Base-by-base conservation (phyloP, 2,329 filamentous ascomycete species). In the Ramichloridium luteum region DNA sequence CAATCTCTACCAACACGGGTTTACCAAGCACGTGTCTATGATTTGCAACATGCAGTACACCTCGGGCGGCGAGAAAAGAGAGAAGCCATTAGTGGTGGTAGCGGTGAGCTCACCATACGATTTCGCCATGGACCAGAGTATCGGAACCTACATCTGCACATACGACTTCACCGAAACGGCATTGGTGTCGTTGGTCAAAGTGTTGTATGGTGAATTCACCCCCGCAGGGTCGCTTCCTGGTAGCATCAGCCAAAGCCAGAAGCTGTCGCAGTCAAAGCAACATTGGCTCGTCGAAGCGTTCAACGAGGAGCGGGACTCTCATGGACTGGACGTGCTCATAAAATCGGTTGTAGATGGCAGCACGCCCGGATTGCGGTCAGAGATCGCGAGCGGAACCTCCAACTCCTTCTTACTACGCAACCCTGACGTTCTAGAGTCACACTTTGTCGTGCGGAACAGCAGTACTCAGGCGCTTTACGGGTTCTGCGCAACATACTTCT, bases 161-260 rank as follows among this genome's bases (percentile, higher is more conserved):
- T 94, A 92, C 55, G 86, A 94, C 59, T 94, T 93, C 49, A 94
- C 88, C 1, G 88, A 94, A 47, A 88, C 81, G 5, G 85, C 88
- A 12, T 73, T 94, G 61, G 77, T 80, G 38, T 82, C 85, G 1
- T 62, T 93, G 4, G 83, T 92, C 12, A 77, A 83, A 36, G 80
- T 83, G 1, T 61, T 94, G 0, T 88, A 88, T 46, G 86, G 86
- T 6, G 82, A 92, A 38, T 55, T 75, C 15, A 59, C 60, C 2
- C 66, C 72, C 0, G 63, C 62, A 5, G 73, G 72, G 10, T 59
- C 62, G 6, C 50, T 76, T 6, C 72, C 73, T 1, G 72, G 86
- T 1, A 88, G 83, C 0, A 70, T 93, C 42, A 76, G 81, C 35
- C 88, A 88, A 57, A 92, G 78, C 52, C 81, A 85, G 50, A 93